Evolutionary conservation across 371 early-diverging fungal genomes (phyloP), one percentile per base, ranked within the genome.

Genomic region (Mucor saturninus): DNA sequence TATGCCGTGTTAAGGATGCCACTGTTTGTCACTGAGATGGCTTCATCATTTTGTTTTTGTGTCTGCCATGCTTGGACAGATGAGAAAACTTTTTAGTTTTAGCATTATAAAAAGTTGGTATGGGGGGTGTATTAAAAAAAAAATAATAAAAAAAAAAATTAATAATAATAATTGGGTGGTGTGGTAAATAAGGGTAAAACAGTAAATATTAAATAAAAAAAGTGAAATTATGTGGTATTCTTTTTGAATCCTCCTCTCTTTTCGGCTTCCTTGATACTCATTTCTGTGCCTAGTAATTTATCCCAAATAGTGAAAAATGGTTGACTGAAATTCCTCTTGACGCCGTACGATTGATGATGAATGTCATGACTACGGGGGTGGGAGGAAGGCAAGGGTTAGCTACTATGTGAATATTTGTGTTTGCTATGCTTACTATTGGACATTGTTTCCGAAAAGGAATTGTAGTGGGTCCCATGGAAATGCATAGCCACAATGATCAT

Each of bases 221-320:
- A 42, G 43, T 0, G 35, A 46, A 50, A 30, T 31, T 30, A 31
- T 50, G 21, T 21, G 21, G 21, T 31, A 10, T 7, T 56, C 31
- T 56, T 56, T 10, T 56, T 56, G 15, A 56, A 58, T 53, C 42
- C 46, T 14, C 54, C 55, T 35, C 53, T 59, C 40, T 65, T 65
- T 30, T 50, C 50, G 30, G 61, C 68, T 54, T 69, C 64, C 40
- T 64, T 46, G 42, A 69, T 55, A 37, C 64, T 39, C 64, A 69
- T 64, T 53, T 69, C 69, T 2, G 79, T 75, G 5, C 67, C 68
- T 38, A 78, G 54, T 21, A 73, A 11, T 40, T 62, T 64, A 69
- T 92, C 93, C 93, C 93, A 92, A 61, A 87, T 84, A 2, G 89
- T 91, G 70, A 90, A 91, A 71, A 89, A 92, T 11, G 91, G 90